Percentiles rank a stretch among this genome's conserved stretches.
Conservation (phyloP, 192 early-diverging fungal genomes). For the Chytriomyces hyalinus region DNA sequence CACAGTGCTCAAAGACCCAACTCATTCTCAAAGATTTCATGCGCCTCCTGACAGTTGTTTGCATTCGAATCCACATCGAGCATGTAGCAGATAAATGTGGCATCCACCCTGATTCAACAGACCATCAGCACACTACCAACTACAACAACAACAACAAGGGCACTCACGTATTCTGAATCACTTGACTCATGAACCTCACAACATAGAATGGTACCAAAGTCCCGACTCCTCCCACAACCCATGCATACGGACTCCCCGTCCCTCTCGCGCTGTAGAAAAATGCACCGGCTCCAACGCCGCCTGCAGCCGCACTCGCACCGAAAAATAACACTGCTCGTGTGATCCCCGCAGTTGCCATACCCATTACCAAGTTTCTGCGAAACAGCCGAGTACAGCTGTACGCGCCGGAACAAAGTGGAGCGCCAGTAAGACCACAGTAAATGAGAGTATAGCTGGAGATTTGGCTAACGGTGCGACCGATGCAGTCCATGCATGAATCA, state of each 20-base stretch:
- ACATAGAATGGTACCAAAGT: conserved; percentile 69
- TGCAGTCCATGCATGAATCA: conserved; percentile 28
- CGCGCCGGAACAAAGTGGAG: conserved; percentile 63
- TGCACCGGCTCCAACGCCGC: conserved; percentile 60
- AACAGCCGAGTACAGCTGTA: conserved; percentile 71
- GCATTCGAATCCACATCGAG: conserved; percentile 72
- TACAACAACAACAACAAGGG: background rate
- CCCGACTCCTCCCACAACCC: conserved; percentile 62
- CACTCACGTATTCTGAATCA: conserved; percentile 78
- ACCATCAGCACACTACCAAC: conserved; percentile 20
- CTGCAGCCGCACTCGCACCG: conserved; percentile 61
- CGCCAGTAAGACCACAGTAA: conserved; percentile 72
- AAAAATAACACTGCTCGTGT: conserved; percentile 63
- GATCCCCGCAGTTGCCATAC: conserved; percentile 59
- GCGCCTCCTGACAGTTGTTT: conserved; percentile 49
- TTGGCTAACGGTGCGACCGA: conserved; percentile 27
- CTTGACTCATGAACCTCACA: conserved; percentile 68
- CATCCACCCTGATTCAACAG: conserved; percentile 64
- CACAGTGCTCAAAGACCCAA: conserved; percentile 9
- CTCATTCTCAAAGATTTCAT: conserved; percentile 47
- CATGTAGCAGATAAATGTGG: conserved; percentile 80
- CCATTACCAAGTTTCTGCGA: conserved; percentile 74
- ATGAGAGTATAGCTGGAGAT: conserved; percentile 70
- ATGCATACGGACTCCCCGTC: conserved; percentile 61
- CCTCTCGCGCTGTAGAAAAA: conserved; percentile 54